Base-by-base conservation (phyloP, 2,329 filamentous ascomycete species). In the Colletotrichum sp. region DNA sequence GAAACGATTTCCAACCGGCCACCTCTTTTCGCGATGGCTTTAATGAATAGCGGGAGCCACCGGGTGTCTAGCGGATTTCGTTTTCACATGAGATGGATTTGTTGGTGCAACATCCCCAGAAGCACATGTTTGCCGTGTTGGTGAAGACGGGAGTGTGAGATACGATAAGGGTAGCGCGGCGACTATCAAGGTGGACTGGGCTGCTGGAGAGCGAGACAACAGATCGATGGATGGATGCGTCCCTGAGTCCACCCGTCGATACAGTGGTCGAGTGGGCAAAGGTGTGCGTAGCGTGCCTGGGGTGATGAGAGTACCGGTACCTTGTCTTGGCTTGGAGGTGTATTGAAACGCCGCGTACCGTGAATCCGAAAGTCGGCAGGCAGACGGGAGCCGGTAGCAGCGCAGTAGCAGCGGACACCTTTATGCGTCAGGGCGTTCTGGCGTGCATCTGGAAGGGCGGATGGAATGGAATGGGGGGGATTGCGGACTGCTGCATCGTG, bases 391-490 rank as follows among this genome's bases (percentile, higher is more conserved):
- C 43, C 43, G 58, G 58, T 18, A 63, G 58, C 58, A 64, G 34
- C 24, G 63, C 63, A 48, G 36, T 34, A 61, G 32, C 55, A 60
- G 67, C 63, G 38, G 60, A 28, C 58, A 72, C 24, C 26, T 36
- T 61, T 43, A 75, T 75, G 70, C 73, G 69, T 57, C 55, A 21
- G 73, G 43, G 64, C 43, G 57, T 73, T 75, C 64, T 75, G 73
- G 73, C 57, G 73, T 75, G 73, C 73, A 24, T 75, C 73, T 75
- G 73, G 73, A 75, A 75, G 70, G 73, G 73, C 64, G 69, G 70
- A 16, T 64, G 69, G 69, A 72, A 72, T 72, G 60, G 63, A 72
- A 72, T 72, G 48, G 34, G 34, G 43, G 36, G 43, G 72, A 65
- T 18, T 65, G 68, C 61, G 66, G 52, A 63, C 69, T 30, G 8